phyloP scores from a whole-genome alignment of 1,284 basidiomycete genomes.

The Prillingera fragicola region DNA sequence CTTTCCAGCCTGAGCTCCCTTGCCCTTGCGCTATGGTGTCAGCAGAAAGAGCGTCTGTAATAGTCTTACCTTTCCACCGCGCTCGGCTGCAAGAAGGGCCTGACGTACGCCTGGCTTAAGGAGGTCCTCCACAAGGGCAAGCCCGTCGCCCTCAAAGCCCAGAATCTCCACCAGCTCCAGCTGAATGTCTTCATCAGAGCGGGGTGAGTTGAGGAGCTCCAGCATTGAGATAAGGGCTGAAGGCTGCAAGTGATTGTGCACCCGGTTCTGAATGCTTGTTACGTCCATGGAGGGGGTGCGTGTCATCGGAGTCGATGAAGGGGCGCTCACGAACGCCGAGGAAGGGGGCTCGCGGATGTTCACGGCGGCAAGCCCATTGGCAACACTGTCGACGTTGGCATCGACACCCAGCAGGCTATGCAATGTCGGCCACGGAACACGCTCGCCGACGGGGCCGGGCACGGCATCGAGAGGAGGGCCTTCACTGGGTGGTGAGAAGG shows the following conservation, averaged over 20 bases:
- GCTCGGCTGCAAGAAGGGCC: slow-evolving; percentile 13
- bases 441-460: slow-evolving; percentile 1
- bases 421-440: slow-evolving; percentile 16
- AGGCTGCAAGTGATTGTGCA: slow-evolving; percentile 11
- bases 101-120: slow-evolving; percentile 30
- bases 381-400: background rate
- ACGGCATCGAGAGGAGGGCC: slow-evolving; percentile 5
- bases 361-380: background rate
- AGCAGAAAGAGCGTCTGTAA: background rate
- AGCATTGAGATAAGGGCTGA: slow-evolving; percentile 32
- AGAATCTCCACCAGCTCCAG: slow-evolving; percentile 72
- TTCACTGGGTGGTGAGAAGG: background rate
- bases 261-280: too few relatives aligned
- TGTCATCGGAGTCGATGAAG: slow-evolving; percentile 1
- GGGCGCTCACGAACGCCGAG: background rate
- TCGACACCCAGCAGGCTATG: slow-evolving; percentile 6
- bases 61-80: slow-evolving; percentile 4
- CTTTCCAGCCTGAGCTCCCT: too few relatives aligned
- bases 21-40: slow-evolving; percentile 9
- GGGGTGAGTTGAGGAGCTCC: slow-evolving; percentile 28
- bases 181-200: slow-evolving; percentile 65
- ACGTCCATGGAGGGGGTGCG: too few relatives aligned
- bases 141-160: slow-evolving; percentile 66
- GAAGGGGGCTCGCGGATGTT: too few relatives aligned
- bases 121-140: slow-evolving; percentile 43